phyloP scores from a whole-genome alignment of 2,329 filamentous ascomycete species.

The Exophiala sp. region DNA sequence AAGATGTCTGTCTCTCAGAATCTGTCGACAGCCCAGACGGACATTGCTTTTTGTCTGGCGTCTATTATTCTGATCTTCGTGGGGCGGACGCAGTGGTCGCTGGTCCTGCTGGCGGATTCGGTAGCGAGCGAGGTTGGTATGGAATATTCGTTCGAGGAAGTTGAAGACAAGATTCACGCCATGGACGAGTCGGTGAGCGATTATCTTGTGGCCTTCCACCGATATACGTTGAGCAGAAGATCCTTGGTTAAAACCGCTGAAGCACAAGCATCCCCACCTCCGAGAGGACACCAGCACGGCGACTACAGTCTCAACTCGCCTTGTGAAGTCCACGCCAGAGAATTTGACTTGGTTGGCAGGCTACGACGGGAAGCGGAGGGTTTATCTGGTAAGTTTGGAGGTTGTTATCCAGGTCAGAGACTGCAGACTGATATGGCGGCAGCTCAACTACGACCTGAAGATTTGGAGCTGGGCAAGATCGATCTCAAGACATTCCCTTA shows the following conservation, averaged over 20 bases:
- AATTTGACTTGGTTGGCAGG: constrained; percentile 11
- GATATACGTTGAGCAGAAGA: constrained; percentile 19
- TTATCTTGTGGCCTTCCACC: constrained; percentile 22
- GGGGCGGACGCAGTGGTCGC: constrained; percentile 12
- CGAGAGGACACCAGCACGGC: background rate
- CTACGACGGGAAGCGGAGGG: constrained; percentile 6
- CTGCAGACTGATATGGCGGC: background rate
- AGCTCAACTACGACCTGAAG: constrained; percentile 1
- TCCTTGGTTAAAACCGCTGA: background rate
- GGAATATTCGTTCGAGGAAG: constrained; percentile 3
- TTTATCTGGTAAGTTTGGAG: constrained; percentile 17
- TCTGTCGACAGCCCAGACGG: constrained; percentile 6
- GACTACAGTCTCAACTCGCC: constrained; percentile 5
- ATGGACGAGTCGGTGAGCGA: constrained; percentile 20
- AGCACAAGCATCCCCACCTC: background rate
- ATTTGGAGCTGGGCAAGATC: background rate
- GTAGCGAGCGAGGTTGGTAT: constrained; percentile 3
- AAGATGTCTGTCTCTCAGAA: constrained; percentile 19
- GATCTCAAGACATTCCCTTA: background rate
- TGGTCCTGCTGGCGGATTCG: constrained; percentile 11
- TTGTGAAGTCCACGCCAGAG: constrained; percentile 12
- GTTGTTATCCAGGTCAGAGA: background rate
- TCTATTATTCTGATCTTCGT: constrained; percentile 22
- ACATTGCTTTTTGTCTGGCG: constrained; percentile 20
- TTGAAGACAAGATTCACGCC: constrained; percentile 13